Conservation (phyloP, 2,329 filamentous ascomycete species). For the Ophiosphaerella narmari region DNA sequence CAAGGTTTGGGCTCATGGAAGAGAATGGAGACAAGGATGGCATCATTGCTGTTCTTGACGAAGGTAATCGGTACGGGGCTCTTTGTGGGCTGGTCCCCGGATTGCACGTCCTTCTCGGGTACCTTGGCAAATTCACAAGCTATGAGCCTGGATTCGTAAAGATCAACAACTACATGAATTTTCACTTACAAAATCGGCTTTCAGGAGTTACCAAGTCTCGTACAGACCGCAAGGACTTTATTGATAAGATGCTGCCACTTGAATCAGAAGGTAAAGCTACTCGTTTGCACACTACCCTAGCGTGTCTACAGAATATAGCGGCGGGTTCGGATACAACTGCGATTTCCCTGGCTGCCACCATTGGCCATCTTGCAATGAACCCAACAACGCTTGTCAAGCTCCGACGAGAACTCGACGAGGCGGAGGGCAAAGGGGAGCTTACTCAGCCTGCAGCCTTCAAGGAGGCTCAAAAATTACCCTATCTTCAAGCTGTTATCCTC, state of each 20-base stretch:
- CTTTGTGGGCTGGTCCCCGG: conserved; percentile 9
- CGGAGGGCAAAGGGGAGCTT: conserved; percentile 7
- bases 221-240: conserved; percentile 11
- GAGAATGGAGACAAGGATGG: conserved; percentile 11
- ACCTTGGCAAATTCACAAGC: background rate
- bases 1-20: conserved; percentile 20
- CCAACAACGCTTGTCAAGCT: conserved; percentile 25
- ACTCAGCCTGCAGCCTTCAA: conserved; percentile 18
- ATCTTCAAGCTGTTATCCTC: conserved; percentile 48
- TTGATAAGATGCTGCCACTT: conserved; percentile 15
- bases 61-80: background rate
- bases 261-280: conserved; percentile 14
- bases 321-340: conserved; percentile 54
- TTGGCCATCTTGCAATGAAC: conserved; percentile 53
- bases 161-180: background rate
- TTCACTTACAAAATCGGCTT: conserved; percentile 5
- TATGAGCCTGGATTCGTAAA: background rate
- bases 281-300: conserved; percentile 2
- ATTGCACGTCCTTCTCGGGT: conserved; percentile 4
- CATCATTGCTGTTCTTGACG: conserved; percentile 7
- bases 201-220: conserved; percentile 9
- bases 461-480: conserved; percentile 51
- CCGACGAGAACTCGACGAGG: conserved; percentile 22
- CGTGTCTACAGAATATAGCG: conserved; percentile 38
- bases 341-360: conserved; percentile 52